These are phyloP conservation scores for Saussurea involucrata DNA, from an alignment of 129 eudicot genomes.

Conservation along the genomic window DNA sequence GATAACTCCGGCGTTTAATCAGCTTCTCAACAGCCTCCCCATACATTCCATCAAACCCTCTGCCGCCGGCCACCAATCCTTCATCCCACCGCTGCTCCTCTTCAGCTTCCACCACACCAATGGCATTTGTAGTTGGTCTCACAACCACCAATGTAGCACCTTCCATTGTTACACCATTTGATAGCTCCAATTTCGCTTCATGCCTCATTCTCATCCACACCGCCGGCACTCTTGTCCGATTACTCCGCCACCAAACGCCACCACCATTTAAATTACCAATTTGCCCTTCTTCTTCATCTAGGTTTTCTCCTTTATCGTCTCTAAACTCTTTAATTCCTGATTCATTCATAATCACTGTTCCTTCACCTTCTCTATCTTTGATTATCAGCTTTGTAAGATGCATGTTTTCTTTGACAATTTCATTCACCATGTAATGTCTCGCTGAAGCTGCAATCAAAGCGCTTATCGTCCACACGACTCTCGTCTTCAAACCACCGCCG, in stretches of 20 bases:
- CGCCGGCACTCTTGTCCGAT: constrained; percentile 59
- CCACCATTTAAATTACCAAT: constrained; percentile 3
- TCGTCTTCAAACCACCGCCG: constrained; percentile 56
- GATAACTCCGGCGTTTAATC: constrained; percentile 48
- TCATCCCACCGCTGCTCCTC: constrained; percentile 43
- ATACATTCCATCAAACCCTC: constrained; percentile 47
- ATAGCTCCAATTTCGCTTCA: constrained; percentile 42
- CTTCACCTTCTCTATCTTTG: constrained; percentile 48
- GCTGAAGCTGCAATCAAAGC: constrained; percentile 60
- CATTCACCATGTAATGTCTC: constrained; percentile 52
- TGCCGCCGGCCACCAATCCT: constrained; percentile 24
- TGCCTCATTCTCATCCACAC: constrained; percentile 71
- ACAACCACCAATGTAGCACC: constrained; percentile 67
- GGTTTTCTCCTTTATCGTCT: constrained; percentile 19
- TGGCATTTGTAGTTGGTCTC: constrained; percentile 27
- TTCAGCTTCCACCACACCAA: constrained; percentile 6
- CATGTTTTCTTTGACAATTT: constrained; percentile 35
- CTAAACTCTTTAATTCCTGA: constrained; percentile 39
- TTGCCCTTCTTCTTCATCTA: constrained; percentile 17
- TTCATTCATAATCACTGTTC: constrained; percentile 38
- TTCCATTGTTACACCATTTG: constrained; percentile 48
- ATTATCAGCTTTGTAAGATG: constrained; percentile 21
- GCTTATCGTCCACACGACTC: constrained; percentile 68
- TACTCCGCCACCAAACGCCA: constrained; percentile 59
- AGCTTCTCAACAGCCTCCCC: constrained; percentile 56